phyloP scores from a whole-genome alignment of 768 basidiomycete genomes.

The Auricularia heimuer region DNA sequence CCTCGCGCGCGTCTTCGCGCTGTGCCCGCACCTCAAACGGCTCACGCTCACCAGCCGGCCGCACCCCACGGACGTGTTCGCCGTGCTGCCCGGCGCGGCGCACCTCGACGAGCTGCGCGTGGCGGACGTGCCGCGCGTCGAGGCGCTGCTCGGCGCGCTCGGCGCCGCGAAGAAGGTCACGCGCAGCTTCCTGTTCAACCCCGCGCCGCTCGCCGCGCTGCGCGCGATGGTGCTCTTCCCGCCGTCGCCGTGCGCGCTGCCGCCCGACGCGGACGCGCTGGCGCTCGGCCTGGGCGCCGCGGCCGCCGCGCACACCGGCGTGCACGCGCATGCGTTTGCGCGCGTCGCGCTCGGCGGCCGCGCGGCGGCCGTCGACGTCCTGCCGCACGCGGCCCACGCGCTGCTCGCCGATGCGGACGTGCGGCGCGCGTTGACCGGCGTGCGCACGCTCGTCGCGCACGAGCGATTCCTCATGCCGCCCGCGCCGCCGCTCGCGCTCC shows the following conservation, averaged over 20 bases:
- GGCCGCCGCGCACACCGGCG: background rate
- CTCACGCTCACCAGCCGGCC: background rate
- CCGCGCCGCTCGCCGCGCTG: background rate
- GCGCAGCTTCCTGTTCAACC: background rate
- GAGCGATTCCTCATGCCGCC: background rate
- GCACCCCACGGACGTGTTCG: background rate
- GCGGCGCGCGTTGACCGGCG: background rate
- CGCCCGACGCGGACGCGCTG: background rate
- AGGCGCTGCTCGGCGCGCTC: background rate
- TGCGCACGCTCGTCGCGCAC: background rate
- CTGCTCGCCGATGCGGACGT: background rate
- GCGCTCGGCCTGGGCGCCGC: background rate
- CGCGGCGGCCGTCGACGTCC: background rate
- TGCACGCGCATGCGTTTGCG: background rate
- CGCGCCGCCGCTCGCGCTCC: background rate
- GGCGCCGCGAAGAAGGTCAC: background rate
- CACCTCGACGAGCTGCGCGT: background rate
- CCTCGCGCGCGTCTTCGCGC: background rate
- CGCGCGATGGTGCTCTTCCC: background rate
- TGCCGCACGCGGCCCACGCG: background rate
- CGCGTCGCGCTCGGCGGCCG: background rate
- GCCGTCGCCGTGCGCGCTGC: background rate
- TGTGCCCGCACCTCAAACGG: background rate
- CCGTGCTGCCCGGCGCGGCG: background rate
- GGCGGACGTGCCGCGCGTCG: background rate